Evolutionary conservation across 352 stramenopile species (phyloP).

Genomic region (Phytophthora melonis): DNA sequence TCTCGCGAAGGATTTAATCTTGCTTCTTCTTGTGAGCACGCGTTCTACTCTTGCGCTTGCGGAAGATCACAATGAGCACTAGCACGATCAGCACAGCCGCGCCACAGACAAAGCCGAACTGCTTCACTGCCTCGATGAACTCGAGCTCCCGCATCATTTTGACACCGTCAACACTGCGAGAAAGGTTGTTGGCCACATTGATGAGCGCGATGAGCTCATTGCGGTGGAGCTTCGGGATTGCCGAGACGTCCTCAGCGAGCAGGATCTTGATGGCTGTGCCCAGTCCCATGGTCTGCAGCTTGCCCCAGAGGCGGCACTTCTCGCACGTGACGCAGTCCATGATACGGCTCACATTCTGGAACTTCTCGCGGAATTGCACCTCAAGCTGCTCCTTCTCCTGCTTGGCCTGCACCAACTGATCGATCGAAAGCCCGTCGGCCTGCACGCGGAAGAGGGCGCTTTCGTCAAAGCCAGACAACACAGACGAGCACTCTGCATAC

Average conservation of each 20-base stretch:
- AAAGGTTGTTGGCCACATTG: constrained; percentile 93
- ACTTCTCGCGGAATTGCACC: constrained; percentile 90
- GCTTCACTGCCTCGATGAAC: constrained; percentile 68
- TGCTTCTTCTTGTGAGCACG: constrained; percentile 40
- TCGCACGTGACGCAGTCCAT: constrained; percentile 99
- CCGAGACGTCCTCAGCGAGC: constrained; percentile 89
- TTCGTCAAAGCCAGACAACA: constrained; percentile 90
- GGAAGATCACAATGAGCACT: constrained; percentile 55
- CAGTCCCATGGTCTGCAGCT: constrained; percentile 97
- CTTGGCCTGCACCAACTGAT: constrained; percentile 67
- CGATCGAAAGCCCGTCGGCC: constrained; percentile 59
- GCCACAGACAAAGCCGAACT: constrained; percentile 62
- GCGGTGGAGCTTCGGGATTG: constrained; percentile 81
- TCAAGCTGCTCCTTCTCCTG: constrained; percentile 71
- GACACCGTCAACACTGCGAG: constrained; percentile 81
- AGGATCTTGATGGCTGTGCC: constrained; percentile 98
- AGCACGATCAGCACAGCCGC: constrained; percentile 53
- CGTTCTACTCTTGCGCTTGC: constrained; percentile 48
- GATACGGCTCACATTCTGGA: constrained; percentile 98
- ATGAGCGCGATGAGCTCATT: constrained; percentile 99
- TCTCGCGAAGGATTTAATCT: constrained; percentile 37
- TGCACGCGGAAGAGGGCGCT: constrained; percentile 87
- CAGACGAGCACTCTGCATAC: constrained; percentile 61
- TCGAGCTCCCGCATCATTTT: constrained; percentile 85
- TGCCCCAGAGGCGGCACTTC: constrained; percentile 98